These are phyloP conservation scores for Tulasnella sp. DNA, from an alignment of 768 basidiomycete genomes.

Conservation along the genomic window DNA sequence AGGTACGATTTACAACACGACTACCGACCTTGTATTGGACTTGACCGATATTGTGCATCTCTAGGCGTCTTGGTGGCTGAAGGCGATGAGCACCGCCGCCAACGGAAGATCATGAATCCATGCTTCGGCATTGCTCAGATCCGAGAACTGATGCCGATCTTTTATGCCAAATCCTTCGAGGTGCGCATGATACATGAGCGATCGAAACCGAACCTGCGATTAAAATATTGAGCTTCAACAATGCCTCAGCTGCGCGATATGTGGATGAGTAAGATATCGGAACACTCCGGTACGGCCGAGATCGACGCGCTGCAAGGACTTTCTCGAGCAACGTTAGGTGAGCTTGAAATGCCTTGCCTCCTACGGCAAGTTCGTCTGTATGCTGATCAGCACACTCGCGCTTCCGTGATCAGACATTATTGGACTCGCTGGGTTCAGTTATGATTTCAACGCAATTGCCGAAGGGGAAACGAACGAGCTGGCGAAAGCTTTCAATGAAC, in stretches of 20 bases:
- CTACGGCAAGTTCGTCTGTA: too few relatives aligned
- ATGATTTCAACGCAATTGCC: conserved; percentile 28
- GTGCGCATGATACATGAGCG: conserved; percentile 25
- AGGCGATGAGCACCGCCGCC: conserved; percentile 6
- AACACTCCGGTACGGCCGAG: neutral
- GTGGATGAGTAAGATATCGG: neutral
- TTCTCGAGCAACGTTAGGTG: conserved; percentile 18
- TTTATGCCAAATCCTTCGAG: conserved; percentile 44
- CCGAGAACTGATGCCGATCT: conserved; percentile 45
- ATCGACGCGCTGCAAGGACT: conserved; percentile 4
- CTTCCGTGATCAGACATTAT: conserved; percentile 18
- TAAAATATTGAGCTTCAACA: neutral
- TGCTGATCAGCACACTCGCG: too few relatives aligned
- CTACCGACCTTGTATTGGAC: neutral
- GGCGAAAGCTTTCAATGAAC: conserved; percentile 25
- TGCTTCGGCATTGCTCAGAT: conserved; percentile 55
- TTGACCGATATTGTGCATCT: neutral
- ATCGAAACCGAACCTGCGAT: neutral
- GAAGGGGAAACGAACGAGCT: conserved; percentile 26
- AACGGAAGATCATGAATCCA: conserved; percentile 34
- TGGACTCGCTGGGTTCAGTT: conserved; percentile 28
- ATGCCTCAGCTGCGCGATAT: conserved; percentile 7
- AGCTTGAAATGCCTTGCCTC: too few relatives aligned
- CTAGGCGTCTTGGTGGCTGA: conserved; percentile 12
- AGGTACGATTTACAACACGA: neutral